Base-by-base conservation (phyloP, 106 monocot species). In the Xerophyta viscosa region DNA sequence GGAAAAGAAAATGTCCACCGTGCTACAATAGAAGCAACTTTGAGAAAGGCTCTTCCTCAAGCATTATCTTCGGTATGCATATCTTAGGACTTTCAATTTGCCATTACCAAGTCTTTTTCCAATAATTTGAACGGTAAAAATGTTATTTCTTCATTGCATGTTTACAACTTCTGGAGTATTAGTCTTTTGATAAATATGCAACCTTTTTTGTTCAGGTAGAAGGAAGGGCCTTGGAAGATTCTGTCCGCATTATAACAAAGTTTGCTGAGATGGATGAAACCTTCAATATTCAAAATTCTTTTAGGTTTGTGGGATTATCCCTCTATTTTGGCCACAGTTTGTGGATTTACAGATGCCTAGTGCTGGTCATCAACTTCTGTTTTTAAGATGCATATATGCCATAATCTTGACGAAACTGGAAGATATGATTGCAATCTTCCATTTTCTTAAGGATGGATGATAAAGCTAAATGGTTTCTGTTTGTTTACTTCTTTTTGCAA, bases 151-250 rank as follows among this genome's bases (percentile, higher is more conserved):
- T 4, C 26, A 10, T 17, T 41, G 19, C n/a, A 24, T 18, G 24
- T 24, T 27, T 37, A 2, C 11, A 9, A 33, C 37, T 19, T 51
- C 26, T 31, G 8, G 5, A 11, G 11, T 33, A 33, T 5, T 33
- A 33, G 11, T 6, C 33, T n/a, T n/a, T n/a, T n/a, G 11, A 33
- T 11, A 5, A 33, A 33, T 33, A 33, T 33, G 5, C 33, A 33
- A 33, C 11, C 5, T 5, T 33, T 33, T 46, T 37, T 26, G 23
- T 50, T 52, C 65, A 96, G 96, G 78, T 96, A 52, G 67, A 89
- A 67, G 88, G 85, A 60, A 83, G 81, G 54, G 96, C 96, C 39
- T 66, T 96, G 59, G 68, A 84, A 73, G 96, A 96, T 65, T 89
- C 96, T 57, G 58, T 96, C 45, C 78, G 68, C 23, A 89, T 96